Evolutionary conservation across 2,329 filamentous ascomycete species (phyloP).

Genomic region (Leptoxyphium fumago): DNA sequence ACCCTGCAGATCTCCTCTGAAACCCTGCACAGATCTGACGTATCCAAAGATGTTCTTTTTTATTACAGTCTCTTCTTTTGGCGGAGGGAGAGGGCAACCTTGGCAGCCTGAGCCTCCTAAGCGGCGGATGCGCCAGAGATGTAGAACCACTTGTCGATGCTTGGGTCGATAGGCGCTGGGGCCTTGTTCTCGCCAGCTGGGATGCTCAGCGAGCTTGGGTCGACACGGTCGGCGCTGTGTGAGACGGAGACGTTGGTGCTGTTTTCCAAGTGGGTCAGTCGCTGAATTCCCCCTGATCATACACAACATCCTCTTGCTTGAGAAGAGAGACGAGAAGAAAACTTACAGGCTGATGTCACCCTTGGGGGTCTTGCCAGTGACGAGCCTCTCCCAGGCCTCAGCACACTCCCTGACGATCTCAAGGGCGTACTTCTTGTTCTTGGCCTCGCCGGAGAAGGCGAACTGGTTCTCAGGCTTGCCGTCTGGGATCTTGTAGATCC

Average conservation of each 20-base stretch:
- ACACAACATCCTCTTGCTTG: slow-evolving; percentile 2
- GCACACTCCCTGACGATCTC: slow-evolving; percentile 91
- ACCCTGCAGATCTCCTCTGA: too few species aligned
- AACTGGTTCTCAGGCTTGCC: slow-evolving; percentile 99
- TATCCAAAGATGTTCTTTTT: too few species aligned
- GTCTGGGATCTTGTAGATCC: slow-evolving; percentile 99
- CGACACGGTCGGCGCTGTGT: slow-evolving; percentile 59
- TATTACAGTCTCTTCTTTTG: too few species aligned
- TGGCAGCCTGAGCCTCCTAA: slow-evolving; percentile 14
- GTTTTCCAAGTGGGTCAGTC: slow-evolving; percentile 1
- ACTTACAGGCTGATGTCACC: slow-evolving; percentile 73
- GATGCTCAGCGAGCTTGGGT: slow-evolving; percentile 57
- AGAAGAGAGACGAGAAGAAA: not conserved
- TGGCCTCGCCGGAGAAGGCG: slow-evolving; percentile 99
- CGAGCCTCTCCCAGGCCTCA: slow-evolving; percentile 93
- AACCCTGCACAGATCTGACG: too few species aligned
- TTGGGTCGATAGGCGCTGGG: slow-evolving; percentile 81
- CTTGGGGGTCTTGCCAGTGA: slow-evolving; percentile 71
- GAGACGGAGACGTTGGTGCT: slow-evolving; percentile 69
- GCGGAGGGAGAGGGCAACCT: too few species aligned
- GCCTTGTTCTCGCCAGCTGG: slow-evolving; percentile 65
- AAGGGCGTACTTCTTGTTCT: slow-evolving; percentile 98
- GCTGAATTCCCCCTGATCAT: not conserved
- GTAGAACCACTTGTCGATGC: slow-evolving; percentile 99
- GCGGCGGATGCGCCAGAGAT: slow-evolving; percentile 68